These are phyloP conservation scores for Raffaelea arxii DNA, from an alignment of 2,329 filamentous ascomycete genomes.

Conservation along the genomic window DNA sequence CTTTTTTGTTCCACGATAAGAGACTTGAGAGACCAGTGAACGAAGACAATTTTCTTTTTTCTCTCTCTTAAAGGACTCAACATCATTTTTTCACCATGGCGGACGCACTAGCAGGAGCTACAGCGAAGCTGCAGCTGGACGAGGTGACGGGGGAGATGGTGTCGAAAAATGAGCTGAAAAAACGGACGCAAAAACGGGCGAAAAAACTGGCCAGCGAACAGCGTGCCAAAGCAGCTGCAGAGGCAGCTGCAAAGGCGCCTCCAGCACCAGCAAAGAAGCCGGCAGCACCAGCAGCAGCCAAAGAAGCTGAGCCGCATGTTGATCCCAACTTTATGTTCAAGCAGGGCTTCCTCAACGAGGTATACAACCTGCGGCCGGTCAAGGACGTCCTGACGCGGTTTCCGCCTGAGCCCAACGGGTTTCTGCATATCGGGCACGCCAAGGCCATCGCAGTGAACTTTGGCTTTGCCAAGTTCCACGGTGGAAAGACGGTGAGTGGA, in stretches of 20 bases:
- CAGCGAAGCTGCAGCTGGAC: constrained; percentile 51
- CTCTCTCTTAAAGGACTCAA: neutral
- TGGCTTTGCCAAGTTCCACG: constrained; percentile 79
- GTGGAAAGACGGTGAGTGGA: constrained; percentile 40
- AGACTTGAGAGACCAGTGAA: too few species aligned
- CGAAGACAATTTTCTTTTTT: neutral
- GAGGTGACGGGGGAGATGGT: constrained; percentile 58
- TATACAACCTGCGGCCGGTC: constrained; percentile 58
- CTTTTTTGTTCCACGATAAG: too few species aligned
- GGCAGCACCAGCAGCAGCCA: constrained; percentile 11
- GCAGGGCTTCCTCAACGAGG: constrained; percentile 63
- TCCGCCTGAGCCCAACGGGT: constrained; percentile 85
- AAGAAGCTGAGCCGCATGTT: constrained; percentile 39
- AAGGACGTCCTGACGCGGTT: constrained; percentile 61
- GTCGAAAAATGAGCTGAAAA: constrained; percentile 54
- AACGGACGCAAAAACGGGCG: constrained; percentile 43
- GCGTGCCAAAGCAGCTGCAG: constrained; percentile 36
- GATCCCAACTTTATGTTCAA: constrained; percentile 67
- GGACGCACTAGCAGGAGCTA: constrained; percentile 34
- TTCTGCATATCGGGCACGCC: constrained; percentile 84
- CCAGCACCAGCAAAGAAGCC: constrained; percentile 17
- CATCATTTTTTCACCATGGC: constrained; percentile 27
- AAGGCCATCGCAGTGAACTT: constrained; percentile 97
- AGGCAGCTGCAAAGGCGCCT: constrained; percentile 22
- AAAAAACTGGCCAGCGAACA: constrained; percentile 4